phyloP scores from a whole-genome alignment of 2,329 filamentous ascomycete genomes.

The Metarhizium brunneum region DNA sequence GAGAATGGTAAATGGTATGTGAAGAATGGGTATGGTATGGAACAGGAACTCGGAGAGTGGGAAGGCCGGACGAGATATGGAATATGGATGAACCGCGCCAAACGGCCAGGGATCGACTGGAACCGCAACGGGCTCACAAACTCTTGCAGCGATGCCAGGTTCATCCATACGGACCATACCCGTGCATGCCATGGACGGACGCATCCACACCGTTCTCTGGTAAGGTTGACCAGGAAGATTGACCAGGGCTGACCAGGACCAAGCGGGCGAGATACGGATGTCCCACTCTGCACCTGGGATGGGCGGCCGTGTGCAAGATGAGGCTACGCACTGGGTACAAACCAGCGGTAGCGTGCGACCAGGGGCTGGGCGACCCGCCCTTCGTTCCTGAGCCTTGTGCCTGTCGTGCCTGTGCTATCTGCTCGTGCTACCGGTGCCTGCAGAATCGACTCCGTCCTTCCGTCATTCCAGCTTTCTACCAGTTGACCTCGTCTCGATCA shows the following conservation, averaged over 20 bases:
- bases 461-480: no score
- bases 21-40: neutral
- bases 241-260: neutral
- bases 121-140: neutral
- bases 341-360: neutral
- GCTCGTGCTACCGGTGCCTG: no score
- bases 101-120: neutral
- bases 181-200: neutral
- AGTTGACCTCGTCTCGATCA: neutral
- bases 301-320: neutral
- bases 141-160: neutral
- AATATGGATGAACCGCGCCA: constrained; percentile 3
- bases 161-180: neutral
- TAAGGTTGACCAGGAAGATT: neutral
- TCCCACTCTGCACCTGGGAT: constrained; percentile 3
- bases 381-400: neutral
- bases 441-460: no score
- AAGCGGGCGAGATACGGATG: neutral
- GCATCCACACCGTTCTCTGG: neutral
- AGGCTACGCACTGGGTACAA: constrained; percentile 7
- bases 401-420: neutral
- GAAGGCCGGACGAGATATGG: constrained; percentile 2
- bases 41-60: neutral
- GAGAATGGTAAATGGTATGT: constrained; percentile 4
- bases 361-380: neutral